phyloP scores from a whole-genome alignment of 768 basidiomycete species.

The Leucocoprinus leucothites region DNA sequence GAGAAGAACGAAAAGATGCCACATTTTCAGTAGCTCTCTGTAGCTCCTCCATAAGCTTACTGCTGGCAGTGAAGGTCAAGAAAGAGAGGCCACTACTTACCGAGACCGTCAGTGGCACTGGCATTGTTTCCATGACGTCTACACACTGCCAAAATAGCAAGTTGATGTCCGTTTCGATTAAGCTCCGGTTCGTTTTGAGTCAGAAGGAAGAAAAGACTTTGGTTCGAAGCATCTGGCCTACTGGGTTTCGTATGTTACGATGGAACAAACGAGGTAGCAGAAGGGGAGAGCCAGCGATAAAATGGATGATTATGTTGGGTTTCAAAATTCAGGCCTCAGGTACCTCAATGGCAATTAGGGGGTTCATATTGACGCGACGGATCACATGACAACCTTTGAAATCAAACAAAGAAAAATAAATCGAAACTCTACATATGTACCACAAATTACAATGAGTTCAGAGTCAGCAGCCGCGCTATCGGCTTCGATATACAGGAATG shows the following conservation, averaged over 20 bases:
- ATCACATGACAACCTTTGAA: background rate
- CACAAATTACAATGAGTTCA: too few species aligned
- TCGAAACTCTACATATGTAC: too few species aligned
- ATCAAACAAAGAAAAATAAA: too few species aligned
- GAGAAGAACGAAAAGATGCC: background rate
- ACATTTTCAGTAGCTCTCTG: background rate
- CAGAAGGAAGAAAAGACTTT: background rate
- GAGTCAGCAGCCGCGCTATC: too few species aligned
- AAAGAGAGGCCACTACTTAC: constrained; percentile 1
- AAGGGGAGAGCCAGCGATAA: too few species aligned
- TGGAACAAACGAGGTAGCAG: background rate
- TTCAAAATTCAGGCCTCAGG: too few species aligned
- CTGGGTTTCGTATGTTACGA: background rate
- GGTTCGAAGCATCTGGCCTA: background rate
- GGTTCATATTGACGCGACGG: background rate
- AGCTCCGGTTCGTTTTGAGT: background rate
- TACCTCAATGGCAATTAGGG: background rate
- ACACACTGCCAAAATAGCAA: background rate
- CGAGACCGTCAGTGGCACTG: background rate
- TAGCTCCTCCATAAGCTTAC: background rate
- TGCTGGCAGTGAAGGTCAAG: background rate
- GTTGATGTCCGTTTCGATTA: background rate
- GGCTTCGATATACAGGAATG: too few species aligned
- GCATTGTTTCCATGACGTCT: constrained; percentile 8
- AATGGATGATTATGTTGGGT: too few species aligned